phyloP scores from a whole-genome alignment of 2,329 filamentous ascomycete species.

The Colletotrichum eleusines region DNA sequence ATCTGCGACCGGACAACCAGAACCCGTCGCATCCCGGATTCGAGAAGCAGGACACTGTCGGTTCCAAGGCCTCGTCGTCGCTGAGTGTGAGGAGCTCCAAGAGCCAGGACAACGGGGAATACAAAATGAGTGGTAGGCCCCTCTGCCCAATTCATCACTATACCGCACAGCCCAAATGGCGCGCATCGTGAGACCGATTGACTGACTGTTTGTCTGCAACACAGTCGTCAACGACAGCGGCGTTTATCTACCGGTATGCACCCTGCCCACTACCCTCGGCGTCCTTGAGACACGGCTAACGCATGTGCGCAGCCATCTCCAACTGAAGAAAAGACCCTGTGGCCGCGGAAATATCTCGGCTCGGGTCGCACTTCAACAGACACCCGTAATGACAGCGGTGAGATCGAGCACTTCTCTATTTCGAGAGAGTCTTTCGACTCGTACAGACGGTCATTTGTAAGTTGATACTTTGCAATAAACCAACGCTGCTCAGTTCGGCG shows the following conservation, averaged over 20 bases:
- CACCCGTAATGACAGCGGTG: constrained; percentile 71
- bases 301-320: constrained; percentile 78
- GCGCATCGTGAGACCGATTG: constrained; percentile 45
- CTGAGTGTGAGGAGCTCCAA: constrained; percentile 72
- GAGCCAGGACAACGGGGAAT: constrained; percentile 76
- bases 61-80: constrained; percentile 71
- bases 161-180: constrained; percentile 20
- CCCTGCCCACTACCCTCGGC: constrained; percentile 27
- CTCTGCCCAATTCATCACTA: constrained; percentile 30
- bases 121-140: constrained; percentile 82
- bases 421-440: constrained; percentile 97
- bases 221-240: constrained; percentile 96
- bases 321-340: constrained; percentile 84
- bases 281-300: constrained; percentile 46
- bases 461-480: constrained; percentile 50
- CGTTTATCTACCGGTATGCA: constrained; percentile 87
- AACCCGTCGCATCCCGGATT: constrained; percentile 64
- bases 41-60: constrained; percentile 72
- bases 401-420: constrained; percentile 94
- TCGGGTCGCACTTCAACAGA: constrained; percentile 66
- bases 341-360: constrained; percentile 68
- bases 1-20: constrained; percentile 57
- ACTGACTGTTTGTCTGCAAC: constrained; percentile 44
- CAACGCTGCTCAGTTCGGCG: neutral
- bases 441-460: constrained; percentile 93